Evolutionary conservation across 495 filamentous ascomycete species (phyloP), one percentile per base, ranked within the genome.

Genomic region (Penicillium canescens): DNA sequence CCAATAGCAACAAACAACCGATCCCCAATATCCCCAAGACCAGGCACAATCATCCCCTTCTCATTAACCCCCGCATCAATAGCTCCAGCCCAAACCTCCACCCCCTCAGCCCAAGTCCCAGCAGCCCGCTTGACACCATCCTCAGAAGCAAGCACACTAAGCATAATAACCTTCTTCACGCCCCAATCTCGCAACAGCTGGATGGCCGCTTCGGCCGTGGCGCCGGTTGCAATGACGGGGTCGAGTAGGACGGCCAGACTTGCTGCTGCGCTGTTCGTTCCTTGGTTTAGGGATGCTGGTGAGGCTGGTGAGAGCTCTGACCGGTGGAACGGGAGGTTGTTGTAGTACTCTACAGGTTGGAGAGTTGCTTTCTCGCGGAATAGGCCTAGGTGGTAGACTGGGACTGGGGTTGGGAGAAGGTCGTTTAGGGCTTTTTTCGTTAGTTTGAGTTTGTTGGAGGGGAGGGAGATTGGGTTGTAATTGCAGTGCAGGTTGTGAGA

Each of bases 301-400:
- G 44, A 68, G 61, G 51, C 62, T 26, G 59, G 68, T 8, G 55
- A 70, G 51, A 45, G 61, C 53, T 48, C 60, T 54, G 60, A 62
- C 31, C 57, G 75, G 63, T 91, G 84, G 70, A 90, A 88, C 34
- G 93, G 92, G 16, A 98, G 88, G 72, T 98, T 98, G 76, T 85
- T 98, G 79, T 98, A 98, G 81, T 98, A 98, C 75, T 98, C 93
- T 42, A 98, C 93, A 0, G 93, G 92, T 46, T 88, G 82, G 24
- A 96, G 85, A 34, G 88, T 89, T 54, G 82, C 80, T 28, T 86
- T 87, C 63, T 96, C 93, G 61, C 93, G 88, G 76, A 89, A 98
- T 55, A 98, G 85, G 40, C 93, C 93, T 20, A 98, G 86, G 70
- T 98, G 93, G 73, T 98, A 90, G 57, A 98, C 83, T 13, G 92